Base-by-base conservation (phyloP, 768 basidiomycete genomes). In the Boletus eberwhitei region DNA sequence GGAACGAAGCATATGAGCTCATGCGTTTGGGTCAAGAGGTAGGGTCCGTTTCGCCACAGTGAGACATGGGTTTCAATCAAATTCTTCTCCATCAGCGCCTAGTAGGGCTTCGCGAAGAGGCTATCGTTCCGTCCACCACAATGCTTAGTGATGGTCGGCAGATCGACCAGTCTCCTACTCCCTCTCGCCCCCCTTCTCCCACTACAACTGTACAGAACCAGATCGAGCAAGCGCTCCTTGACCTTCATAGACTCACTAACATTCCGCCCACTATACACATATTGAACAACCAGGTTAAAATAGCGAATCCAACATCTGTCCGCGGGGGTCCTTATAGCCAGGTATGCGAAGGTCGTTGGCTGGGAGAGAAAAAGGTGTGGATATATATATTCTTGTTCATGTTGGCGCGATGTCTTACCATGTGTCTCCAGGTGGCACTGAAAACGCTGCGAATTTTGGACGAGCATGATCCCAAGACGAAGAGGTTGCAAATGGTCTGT, bases 21-120 rank as follows among this genome's bases (percentile, higher is more conserved):
- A 84, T 85, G 84, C 72, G 72, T 44, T 66, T 71, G 22, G 82
- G 82, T 11, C 84, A 85, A 70, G 69, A 70, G 63, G 81, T 79
- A 59, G 9, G 51, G 3, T 22, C 12, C 57, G 48, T 36, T 55
- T 32, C 34, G 5, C 48, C 46, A 24, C 38, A 42, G 2, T 26
- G 13, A 5, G 36, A 24, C n/a, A 42, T 36, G 9, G 16, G 1
- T 31, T 38, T 45, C 14, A n/a, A 40, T 5, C 38, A 1, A 14
- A 36, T 19, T 50, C 35, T 47, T 19, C 21, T 34, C 34, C 53
- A 4, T 45, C 32, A 70, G 68, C 70, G 66, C 21, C 66, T 70
- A 22, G 37, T 61, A 8, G n/a, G 32, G 11, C 59, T 68, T 52
- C 56, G 52, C 4, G 19, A 32, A 11, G 46, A 22, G 5, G 34